A percentile compares a stretch with the other conserved stretches of the same genome.
These are phyloP conservation scores for Diaporthe citrichinensis DNA, from an alignment of 2,329 filamentous ascomycete genomes.

Conservation along the genomic window DNA sequence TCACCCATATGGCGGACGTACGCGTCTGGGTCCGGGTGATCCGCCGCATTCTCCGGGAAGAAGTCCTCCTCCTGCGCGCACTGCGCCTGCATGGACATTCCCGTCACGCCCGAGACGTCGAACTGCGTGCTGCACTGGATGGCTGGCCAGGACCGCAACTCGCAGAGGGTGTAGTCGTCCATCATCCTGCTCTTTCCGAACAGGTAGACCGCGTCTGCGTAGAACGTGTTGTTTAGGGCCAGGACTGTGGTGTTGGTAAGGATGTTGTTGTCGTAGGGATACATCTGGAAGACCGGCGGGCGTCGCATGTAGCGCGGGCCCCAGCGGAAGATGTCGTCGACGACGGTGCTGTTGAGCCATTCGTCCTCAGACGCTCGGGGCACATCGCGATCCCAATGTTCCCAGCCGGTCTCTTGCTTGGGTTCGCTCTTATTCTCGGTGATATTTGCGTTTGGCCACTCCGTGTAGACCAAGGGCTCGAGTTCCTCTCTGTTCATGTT, in stretches of 20 bases:
- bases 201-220: constrained; percentile 74
- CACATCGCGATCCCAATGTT: constrained; percentile 57
- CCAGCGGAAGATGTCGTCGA: constrained; percentile 81
- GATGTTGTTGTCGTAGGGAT: constrained; percentile 76
- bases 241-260: constrained; percentile 67
- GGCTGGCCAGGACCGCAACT: constrained; percentile 74
- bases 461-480: constrained; percentile 73
- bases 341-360: constrained; percentile 69
- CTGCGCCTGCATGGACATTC: constrained; percentile 70
- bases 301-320: constrained; percentile 64
- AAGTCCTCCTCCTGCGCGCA: constrained; percentile 60
- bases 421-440: constrained; percentile 45
- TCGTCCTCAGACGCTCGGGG: constrained; percentile 50
- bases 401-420: constrained; percentile 51
- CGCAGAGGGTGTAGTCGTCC: constrained; percentile 75
- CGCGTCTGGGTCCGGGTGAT: constrained; percentile 60
- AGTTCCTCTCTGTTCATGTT: constrained; percentile 74
- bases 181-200: constrained; percentile 64
- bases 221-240: constrained; percentile 37
- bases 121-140: constrained; percentile 77
- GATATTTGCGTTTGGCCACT: constrained; percentile 67
- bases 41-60: constrained; percentile 14
- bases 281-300: constrained; percentile 68
- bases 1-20: constrained; percentile 63
- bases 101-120: constrained; percentile 67